A percentile compares a stretch with the other conserved stretches of the same genome.
Evolutionary conservation across 441 rosid genomes (phyloP).

Genomic region (Populus tomentosa): DNA sequence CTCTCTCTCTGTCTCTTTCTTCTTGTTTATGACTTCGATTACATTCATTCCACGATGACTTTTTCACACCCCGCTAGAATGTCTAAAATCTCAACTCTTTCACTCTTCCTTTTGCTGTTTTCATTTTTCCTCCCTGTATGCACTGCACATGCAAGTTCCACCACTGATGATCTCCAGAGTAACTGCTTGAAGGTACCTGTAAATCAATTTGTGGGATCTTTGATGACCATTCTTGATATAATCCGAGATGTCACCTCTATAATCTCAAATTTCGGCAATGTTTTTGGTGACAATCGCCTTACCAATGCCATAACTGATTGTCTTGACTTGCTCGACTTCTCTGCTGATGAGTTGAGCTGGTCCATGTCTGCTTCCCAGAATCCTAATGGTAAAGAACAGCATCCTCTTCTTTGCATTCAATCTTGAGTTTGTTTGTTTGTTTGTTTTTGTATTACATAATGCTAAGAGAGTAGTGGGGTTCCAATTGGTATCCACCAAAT

Average conservation of each 20-base stretch:
- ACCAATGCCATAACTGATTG: conserved; percentile 68
- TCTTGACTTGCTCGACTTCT: conserved; percentile 68
- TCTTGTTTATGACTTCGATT: background rate
- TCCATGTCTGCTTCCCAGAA: conserved; percentile 65
- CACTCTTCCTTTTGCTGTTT: conserved; percentile 8
- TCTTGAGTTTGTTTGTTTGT: background rate
- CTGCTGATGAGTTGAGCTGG: conserved; percentile 69
- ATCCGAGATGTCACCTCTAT: conserved; percentile 39
- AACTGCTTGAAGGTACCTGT: conserved; percentile 51
- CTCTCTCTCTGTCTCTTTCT: background rate
- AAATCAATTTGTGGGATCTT: conserved; percentile 44
- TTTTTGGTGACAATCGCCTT: conserved; percentile 52
- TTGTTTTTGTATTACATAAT: background rate
- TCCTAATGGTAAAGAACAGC: conserved; percentile 40
- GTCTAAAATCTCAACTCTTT: background rate
- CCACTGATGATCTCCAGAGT: conserved; percentile 9
- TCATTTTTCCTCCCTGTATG: background rate
- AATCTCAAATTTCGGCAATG: conserved; percentile 41
- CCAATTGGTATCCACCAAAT: background rate
- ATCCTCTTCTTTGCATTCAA: background rate
- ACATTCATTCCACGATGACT: background rate
- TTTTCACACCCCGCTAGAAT: background rate
- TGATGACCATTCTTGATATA: conserved; percentile 33
- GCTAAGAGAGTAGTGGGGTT: background rate
- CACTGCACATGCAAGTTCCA: background rate